Evolutionary conservation across 1,284 basidiomycete genomes (phyloP).

Genomic region (Boletus sp.): DNA sequence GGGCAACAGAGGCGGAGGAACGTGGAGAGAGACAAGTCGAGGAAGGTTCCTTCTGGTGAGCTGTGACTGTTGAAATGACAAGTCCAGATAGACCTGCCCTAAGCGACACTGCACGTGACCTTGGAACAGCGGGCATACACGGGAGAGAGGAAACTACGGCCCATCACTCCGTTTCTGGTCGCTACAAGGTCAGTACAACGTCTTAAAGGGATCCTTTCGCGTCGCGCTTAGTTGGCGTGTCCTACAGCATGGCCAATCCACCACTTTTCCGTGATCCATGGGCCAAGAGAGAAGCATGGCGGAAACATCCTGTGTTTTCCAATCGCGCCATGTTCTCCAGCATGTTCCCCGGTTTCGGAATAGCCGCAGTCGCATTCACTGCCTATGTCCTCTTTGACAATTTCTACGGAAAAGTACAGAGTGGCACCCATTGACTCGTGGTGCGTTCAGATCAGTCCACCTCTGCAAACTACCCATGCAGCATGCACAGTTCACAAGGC

Average conservation of each 20-base stretch:
- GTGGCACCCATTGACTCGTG: slow-evolving; percentile 31
- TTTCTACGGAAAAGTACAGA: slow-evolving; percentile 40
- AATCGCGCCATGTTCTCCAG: slow-evolving; percentile 82
- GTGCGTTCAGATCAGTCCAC: slow-evolving; percentile 14
- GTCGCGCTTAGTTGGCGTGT: slow-evolving; percentile 12
- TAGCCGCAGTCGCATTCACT: slow-evolving; percentile 86
- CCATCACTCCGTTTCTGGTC: slow-evolving; percentile 11
- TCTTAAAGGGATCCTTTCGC: neutral
- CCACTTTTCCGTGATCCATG: slow-evolving; percentile 89
- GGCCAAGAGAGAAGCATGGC: slow-evolving; percentile 92
- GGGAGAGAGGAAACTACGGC: neutral
- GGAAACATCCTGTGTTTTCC: slow-evolving; percentile 83
- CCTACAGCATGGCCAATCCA: slow-evolving; percentile 48
- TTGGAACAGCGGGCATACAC: neutral
- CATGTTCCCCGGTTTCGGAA: slow-evolving; percentile 90
- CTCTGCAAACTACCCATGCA: neutral
- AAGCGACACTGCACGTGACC: slow-evolving; percentile 34
- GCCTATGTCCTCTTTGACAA: slow-evolving; percentile 87
- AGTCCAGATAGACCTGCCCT: slow-evolving; percentile 61
- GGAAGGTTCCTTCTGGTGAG: slow-evolving; percentile 21
- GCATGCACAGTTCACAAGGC: slow-evolving; percentile 1
- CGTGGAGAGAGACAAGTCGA: slow-evolving; percentile 23
- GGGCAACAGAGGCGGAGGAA: slow-evolving; percentile 18
- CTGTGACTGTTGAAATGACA: slow-evolving; percentile 33
- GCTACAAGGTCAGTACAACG: slow-evolving; percentile 22